Conservation (phyloP, 163 green algal genomes). For the Scenedesmus sp. region DNA sequence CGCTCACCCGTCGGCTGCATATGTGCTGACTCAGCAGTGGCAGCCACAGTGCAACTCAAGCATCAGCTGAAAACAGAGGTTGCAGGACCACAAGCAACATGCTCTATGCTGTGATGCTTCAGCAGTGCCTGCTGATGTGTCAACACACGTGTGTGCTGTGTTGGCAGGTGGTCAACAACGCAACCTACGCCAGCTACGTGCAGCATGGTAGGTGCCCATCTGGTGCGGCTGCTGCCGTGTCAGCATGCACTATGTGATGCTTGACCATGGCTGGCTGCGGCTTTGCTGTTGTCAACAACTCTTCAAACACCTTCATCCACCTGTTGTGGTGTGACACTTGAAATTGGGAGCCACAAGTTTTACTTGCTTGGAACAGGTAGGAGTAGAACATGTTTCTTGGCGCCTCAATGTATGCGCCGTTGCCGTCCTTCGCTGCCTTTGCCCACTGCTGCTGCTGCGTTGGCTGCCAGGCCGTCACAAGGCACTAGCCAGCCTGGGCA, state of each 20-base stretch:
- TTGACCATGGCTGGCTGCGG: not conserved
- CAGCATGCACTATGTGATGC: no score
- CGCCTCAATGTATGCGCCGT: no score
- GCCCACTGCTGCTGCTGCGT: not conserved
- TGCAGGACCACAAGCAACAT: no score
- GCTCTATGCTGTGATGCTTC: not conserved
- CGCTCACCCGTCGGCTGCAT: no score
- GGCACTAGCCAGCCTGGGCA: constrained; percentile 21
- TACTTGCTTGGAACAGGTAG: no score
- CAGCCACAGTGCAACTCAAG: no score
- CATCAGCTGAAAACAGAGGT: no score
- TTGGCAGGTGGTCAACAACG: constrained; percentile 52
- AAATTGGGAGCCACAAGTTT: no score
- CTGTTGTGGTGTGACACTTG: not conserved
- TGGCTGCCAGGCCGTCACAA: constrained; percentile 45
- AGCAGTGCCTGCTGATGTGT: not conserved
- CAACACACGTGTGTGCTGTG: not conserved
- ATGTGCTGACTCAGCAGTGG: not conserved
- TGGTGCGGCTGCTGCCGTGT: no score
- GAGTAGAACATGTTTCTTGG: no score
- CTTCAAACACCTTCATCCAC: not conserved
- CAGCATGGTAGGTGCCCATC: constrained; percentile 33
- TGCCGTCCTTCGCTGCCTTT: no score
- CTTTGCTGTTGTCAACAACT: not conserved
- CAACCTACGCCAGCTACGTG: constrained; percentile 46